Base-by-base conservation (phyloP, 2,329 filamentous ascomycete genomes). In the Botryotinia calthae region DNA sequence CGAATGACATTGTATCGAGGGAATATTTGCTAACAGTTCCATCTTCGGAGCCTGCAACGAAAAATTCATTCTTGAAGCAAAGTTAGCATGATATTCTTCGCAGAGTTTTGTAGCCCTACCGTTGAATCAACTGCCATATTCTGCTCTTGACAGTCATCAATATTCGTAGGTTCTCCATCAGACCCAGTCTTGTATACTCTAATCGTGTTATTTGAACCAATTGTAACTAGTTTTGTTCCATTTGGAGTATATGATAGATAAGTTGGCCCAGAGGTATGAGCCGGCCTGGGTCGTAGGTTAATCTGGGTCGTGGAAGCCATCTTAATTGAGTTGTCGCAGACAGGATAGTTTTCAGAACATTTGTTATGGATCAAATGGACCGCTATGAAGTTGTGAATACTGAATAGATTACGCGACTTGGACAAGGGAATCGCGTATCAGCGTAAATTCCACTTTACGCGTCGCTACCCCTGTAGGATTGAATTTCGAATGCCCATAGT, bases 1-100 rank as follows among this genome's bases (percentile, higher is more conserved):
- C 93, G 83, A 97, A 93, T 42, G 85, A 82, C 79, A 91, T 90
- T 4, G 88, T 89, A 72, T 88, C 86, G 67, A 98, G 87, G n/a
- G 92, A 93, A 84, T 97, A 99, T 78, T 94, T 89, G 85, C 92
- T 97, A 79, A 99, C 94, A n/a, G 92, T 96, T 79, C 97, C 96
- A 83, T 98, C 95, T 82, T 99, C 95, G 31, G 93, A 93, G 42
- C 94, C 96, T 75, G 94, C 90, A 62, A 98, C 89, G 81, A 98
- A 97, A 82, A 93, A 94, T 74, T 92, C 89, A 80, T 95, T 89
- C 88, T 90, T 76, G 25, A 63, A 40, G 20, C 46, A 40, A 4
- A 71, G 64, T 79, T 73, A 79, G 75, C 61, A 76, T 25, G n/a
- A 6, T 40, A 4, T 51, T 20, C 34, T 48, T 61, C 48, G 34